A percentile compares a stretch with the other conserved stretches of the same genome.
Conservation (phyloP, 2,329 filamentous ascomycete species). For the Fusarium camptoceras region DNA sequence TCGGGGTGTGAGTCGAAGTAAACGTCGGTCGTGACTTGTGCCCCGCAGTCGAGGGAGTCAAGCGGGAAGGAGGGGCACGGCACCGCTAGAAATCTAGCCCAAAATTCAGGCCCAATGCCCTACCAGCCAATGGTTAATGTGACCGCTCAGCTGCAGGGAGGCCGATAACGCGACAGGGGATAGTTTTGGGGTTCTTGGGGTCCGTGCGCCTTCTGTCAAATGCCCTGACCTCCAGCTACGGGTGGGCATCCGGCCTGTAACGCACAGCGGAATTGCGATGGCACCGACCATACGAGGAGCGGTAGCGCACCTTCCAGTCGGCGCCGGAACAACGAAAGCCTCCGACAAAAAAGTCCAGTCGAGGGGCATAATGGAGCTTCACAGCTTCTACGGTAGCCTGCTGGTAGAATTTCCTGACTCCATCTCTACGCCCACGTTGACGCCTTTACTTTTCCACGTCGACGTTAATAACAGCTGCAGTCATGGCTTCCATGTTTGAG, state of each 20-base stretch:
- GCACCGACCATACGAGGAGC: not conserved
- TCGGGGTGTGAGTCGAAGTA: conserved; percentile 46
- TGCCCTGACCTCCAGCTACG: conserved; percentile 25
- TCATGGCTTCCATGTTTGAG: conserved; percentile 96
- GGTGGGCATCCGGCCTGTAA: conserved; percentile 6
- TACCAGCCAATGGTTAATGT: conserved; percentile 40
- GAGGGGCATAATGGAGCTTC: conserved; percentile 45
- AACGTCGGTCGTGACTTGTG: conserved; percentile 43
- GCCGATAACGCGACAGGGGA: conserved; percentile 36
- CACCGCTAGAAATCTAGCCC: conserved; percentile 35
- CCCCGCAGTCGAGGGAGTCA: conserved; percentile 45
- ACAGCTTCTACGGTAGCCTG: conserved; percentile 47
- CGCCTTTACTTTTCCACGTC: conserved; percentile 42
- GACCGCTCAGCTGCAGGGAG: conserved; percentile 22
- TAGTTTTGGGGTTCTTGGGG: conserved; percentile 35
- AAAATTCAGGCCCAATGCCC: conserved; percentile 45
- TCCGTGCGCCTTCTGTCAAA: conserved; percentile 40
- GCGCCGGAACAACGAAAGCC: conserved; percentile 45
- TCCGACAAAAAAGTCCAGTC: conserved; percentile 48
- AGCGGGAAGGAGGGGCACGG: conserved; percentile 45
- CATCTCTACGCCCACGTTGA: conserved; percentile 46
- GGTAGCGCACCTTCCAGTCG: conserved; percentile 20
- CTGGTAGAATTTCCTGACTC: conserved; percentile 49
- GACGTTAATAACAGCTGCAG: conserved; percentile 46
- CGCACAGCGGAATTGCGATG: conserved; percentile 5